Evolutionary conservation across 2,329 filamentous ascomycete genomes (phyloP).

Genomic region (Pezicula radicicola): DNA sequence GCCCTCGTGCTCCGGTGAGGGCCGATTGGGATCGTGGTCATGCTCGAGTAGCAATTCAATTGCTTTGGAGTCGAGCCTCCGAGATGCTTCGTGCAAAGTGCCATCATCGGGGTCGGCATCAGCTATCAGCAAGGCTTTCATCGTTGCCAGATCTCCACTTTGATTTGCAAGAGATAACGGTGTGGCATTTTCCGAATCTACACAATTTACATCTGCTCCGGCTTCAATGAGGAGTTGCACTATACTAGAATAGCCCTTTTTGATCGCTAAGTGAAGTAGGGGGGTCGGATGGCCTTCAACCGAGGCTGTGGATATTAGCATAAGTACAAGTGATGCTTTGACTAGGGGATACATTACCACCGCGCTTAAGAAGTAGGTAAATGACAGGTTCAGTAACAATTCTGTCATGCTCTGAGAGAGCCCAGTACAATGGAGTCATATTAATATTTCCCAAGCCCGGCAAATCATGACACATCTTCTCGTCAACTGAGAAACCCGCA

Average conservation of each 20-base stretch:
- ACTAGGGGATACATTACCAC: slow-evolving; percentile 19
- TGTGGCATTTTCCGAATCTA: slow-evolving; percentile 3
- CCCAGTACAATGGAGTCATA: slow-evolving; percentile 54
- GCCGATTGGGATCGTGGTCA: slow-evolving; percentile 63
- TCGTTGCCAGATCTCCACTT: slow-evolving; percentile 54
- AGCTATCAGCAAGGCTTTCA: slow-evolving; percentile 50
- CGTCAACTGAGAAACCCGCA: slow-evolving; percentile 59
- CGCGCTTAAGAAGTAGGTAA: slow-evolving; percentile 48
- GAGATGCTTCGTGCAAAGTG: slow-evolving; percentile 62
- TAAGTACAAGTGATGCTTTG: slow-evolving; percentile 31
- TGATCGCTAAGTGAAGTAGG: slow-evolving; percentile 14
- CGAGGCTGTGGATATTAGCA: slow-evolving; percentile 49
- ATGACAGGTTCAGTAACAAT: slow-evolving; percentile 57
- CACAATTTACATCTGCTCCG: slow-evolving; percentile 10
- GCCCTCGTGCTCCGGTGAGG: slow-evolving; percentile 58
- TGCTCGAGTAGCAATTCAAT: slow-evolving; percentile 55
- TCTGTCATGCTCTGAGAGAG: slow-evolving; percentile 60
- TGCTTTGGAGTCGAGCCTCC: slow-evolving; percentile 53
- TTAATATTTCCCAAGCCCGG: slow-evolving; percentile 4
- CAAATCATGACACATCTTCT: slow-evolving; percentile 34
- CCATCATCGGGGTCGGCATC: slow-evolving; percentile 64
- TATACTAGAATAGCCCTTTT: slow-evolving; percentile 2
- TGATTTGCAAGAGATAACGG: slow-evolving; percentile 7
- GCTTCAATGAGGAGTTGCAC: slow-evolving; percentile 8
- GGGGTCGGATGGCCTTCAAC: slow-evolving; percentile 11